Percentiles rank a stretch among this genome's conserved stretches.
Conservation (phyloP, 495 filamentous ascomycete species). For the Tuber umbilicatum region DNA sequence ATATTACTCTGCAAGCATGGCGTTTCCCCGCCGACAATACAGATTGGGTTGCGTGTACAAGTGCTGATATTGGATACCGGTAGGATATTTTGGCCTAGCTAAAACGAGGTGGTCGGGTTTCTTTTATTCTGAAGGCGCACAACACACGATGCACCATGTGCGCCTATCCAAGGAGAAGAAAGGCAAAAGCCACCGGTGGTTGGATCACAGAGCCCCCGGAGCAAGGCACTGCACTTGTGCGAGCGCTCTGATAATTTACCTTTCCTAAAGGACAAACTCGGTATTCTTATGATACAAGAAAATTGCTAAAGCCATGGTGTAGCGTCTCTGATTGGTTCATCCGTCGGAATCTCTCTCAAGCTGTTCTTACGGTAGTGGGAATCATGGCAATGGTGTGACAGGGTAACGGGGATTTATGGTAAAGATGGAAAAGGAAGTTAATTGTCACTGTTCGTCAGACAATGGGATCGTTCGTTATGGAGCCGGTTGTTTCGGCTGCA, state of each 20-base stretch:
- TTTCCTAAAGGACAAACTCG: neutral
- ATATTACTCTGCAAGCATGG: neutral
- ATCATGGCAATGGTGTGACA: neutral
- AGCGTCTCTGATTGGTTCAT: neutral
- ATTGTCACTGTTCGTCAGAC: neutral
- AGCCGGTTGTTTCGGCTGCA: conserved; percentile 5
- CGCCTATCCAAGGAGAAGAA: neutral
- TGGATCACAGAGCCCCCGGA: neutral
- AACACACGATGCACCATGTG: neutral
- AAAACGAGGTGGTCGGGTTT: neutral
- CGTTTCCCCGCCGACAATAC: neutral
- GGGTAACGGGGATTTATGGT: neutral
- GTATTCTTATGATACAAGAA: neutral
- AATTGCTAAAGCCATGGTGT: neutral
- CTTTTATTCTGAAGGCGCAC: neutral
- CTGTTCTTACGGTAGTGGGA: neutral
- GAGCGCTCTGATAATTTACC: neutral
- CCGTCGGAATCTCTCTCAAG: neutral
- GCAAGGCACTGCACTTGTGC: neutral
- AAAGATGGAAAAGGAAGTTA: neutral
- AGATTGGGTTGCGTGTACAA: neutral
- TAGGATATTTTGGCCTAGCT: neutral
- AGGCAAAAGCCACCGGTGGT: neutral
- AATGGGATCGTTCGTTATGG: neutral
- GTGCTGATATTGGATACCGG: neutral